These are phyloP conservation scores for Macadamia integrifolia DNA, from an alignment of 164 flowering plant genomes.

Conservation along the genomic window DNA sequence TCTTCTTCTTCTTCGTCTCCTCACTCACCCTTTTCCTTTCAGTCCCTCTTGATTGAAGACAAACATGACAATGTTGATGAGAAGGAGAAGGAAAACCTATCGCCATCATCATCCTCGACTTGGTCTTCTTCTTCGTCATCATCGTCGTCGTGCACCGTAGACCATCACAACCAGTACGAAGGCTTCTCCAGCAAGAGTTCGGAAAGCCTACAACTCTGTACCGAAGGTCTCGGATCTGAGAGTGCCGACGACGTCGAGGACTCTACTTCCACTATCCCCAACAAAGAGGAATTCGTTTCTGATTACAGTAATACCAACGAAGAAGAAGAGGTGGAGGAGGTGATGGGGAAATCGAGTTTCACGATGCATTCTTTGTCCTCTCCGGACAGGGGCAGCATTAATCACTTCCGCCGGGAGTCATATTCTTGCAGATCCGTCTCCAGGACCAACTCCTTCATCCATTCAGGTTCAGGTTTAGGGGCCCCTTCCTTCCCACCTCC, in stretches of 20 bases:
- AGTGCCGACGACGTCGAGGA: constrained; percentile 57
- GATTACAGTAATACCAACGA: neutral
- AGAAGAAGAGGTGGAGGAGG: constrained; percentile 7
- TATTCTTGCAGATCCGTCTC: too few species aligned
- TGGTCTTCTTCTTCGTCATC: too few species aligned
- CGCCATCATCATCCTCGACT: too few species aligned
- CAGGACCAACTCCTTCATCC: too few species aligned
- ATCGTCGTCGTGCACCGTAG: too few species aligned
- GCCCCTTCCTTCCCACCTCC: constrained; percentile 48
- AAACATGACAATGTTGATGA: too few species aligned
- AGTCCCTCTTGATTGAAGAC: constrained; percentile 4
- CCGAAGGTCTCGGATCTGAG: constrained; percentile 69
- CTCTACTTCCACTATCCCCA: neutral
- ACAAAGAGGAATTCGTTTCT: neutral
- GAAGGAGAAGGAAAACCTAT: too few species aligned
- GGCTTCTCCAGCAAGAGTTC: constrained; percentile 41
- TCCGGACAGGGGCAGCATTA: too few species aligned
- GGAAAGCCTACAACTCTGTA: constrained; percentile 54
- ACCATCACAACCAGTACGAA: constrained; percentile 10
- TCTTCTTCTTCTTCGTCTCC: neutral
- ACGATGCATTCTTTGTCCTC: constrained; percentile 5
- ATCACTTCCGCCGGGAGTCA: too few species aligned
- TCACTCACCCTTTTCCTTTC: constrained; percentile 6
- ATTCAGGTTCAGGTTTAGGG: too few species aligned
- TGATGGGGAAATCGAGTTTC: constrained; percentile 4